Conservation (phyloP, 441 rosid genomes). For the Eugenia klotzschiana region DNA sequence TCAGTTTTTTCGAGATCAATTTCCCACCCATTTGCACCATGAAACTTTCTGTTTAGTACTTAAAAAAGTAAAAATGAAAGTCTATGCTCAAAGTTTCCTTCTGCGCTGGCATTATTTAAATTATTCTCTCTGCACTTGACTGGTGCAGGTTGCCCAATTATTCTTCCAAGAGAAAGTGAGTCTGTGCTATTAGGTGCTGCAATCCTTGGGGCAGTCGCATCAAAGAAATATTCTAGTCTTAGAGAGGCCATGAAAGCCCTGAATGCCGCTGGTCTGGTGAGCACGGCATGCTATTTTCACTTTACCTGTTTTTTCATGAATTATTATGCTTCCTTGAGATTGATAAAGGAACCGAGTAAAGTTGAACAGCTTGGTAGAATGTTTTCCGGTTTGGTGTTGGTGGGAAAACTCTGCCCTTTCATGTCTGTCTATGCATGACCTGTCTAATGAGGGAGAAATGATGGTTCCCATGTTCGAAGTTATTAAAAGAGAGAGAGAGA, state of each 20-base stretch:
- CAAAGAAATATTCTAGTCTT: constrained; percentile 50
- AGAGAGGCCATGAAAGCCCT: constrained; percentile 74
- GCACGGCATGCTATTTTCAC: not conserved
- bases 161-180: constrained; percentile 87
- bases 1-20: not conserved
- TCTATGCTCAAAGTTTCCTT: not conserved
- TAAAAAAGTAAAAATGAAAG: not conserved
- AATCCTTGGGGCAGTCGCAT: constrained; percentile 83
- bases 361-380: not conserved
- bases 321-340: not conserved
- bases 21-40: not conserved
- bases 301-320: not conserved
- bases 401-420: not conserved
- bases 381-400: not conserved
- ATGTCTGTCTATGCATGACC: not conserved
- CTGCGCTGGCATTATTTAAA: not conserved
- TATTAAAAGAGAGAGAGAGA: no score
- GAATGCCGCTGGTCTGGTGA: constrained; percentile 81
- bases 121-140: not conserved
- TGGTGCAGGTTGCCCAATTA: constrained; percentile 62
- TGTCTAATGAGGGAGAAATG: not conserved
- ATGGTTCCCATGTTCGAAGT: not conserved
- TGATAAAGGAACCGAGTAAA: not conserved
- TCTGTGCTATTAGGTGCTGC: constrained; percentile 88
- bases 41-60: not conserved